phyloP scores from a whole-genome alignment of 2,329 filamentous ascomycete genomes.

The Phialocephala subalpina region DNA sequence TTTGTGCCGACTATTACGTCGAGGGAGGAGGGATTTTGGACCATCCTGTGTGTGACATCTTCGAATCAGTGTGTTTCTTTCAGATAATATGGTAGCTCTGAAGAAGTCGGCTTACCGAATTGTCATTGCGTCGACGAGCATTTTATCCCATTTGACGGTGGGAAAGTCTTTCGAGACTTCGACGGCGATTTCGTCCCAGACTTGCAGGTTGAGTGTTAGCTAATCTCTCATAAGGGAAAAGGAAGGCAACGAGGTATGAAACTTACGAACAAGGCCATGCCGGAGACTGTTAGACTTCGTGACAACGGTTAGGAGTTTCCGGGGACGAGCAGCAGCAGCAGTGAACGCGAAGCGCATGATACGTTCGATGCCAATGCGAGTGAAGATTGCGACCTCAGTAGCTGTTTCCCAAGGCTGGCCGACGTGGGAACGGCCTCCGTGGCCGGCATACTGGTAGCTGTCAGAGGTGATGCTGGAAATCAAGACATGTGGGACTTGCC shows the following conservation, averaged over 20 bases:
- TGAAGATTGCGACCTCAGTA: slow-evolving; percentile 69
- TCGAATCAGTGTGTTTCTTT: too few species aligned
- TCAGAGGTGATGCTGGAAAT: slow-evolving; percentile 18
- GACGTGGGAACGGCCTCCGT: slow-evolving; percentile 65
- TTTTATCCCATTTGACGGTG: slow-evolving; percentile 67
- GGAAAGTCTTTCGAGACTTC: slow-evolving; percentile 63
- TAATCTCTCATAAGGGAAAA: too few species aligned
- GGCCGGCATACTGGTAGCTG: slow-evolving; percentile 57
- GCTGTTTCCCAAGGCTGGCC: slow-evolving; percentile 64
- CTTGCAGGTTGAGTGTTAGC: too few species aligned
- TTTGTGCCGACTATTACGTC: slow-evolving; percentile 71
- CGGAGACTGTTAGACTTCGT: slow-evolving; percentile 71
- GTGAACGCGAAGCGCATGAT: slow-evolving; percentile 68
- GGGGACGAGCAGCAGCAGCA: slow-evolving; percentile 58
- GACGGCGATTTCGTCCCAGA: slow-evolving; percentile 68
- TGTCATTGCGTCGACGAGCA: slow-evolving; percentile 63
- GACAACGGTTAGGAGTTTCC: slow-evolving; percentile 66
- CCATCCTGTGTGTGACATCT: slow-evolving; percentile 50
- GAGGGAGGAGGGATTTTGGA: slow-evolving; percentile 61
- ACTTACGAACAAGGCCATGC: slow-evolving; percentile 63
- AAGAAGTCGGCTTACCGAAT: slow-evolving; percentile 26
- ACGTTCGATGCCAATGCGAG: slow-evolving; percentile 63
- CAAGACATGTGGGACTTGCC: neutral
- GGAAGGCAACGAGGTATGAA: too few species aligned
- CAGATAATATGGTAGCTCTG: too few species aligned